These are phyloP conservation scores for Ogataea trehaloabstinens DNA, from an alignment of 805 yeast genomes.

Conservation along the genomic window DNA sequence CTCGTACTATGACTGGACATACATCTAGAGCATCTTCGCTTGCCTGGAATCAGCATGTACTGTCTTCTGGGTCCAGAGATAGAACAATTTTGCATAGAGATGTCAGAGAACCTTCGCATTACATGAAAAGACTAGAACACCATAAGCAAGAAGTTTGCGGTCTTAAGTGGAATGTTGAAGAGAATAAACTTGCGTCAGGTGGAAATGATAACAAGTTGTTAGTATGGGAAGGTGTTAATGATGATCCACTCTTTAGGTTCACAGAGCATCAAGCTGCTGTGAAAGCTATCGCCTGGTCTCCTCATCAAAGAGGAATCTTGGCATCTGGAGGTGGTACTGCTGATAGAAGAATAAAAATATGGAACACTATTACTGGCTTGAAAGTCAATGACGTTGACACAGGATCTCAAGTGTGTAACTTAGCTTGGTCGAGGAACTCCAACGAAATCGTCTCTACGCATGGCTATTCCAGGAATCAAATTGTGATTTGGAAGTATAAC, in stretches of 20 bases:
- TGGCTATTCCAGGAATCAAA: constrained; percentile 88
- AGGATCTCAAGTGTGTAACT: constrained; percentile 93
- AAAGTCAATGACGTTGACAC: constrained; percentile 82
- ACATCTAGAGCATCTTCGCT: constrained; percentile 78
- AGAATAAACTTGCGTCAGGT: constrained; percentile 90
- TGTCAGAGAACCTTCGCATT: constrained; percentile 84
- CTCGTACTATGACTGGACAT: constrained; percentile 93
- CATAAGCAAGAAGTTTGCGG: constrained; percentile 98
- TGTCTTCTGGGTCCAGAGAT: constrained; percentile 87
- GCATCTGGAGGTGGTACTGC: constrained; percentile 98
- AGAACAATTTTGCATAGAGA: constrained; percentile 83
- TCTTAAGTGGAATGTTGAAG: constrained; percentile 87
- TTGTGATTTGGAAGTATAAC: constrained; percentile 92
- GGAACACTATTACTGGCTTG: constrained; percentile 84
- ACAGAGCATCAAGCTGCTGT: constrained; percentile 92
- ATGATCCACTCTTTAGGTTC: constrained; percentile 69
- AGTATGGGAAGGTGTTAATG: constrained; percentile 81
- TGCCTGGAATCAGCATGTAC: constrained; percentile 90
- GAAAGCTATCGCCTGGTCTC: constrained; percentile 96
- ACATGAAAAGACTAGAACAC: constrained; percentile 58
- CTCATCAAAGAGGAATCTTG: constrained; percentile 89
- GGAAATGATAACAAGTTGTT: constrained; percentile 87
- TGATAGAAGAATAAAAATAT: constrained; percentile 82
- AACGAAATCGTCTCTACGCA: constrained; percentile 93
- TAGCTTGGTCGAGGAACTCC: constrained; percentile 89